phyloP scores from a whole-genome alignment of 2,329 filamentous ascomycete species.

The Thielaviopsis populi region DNA sequence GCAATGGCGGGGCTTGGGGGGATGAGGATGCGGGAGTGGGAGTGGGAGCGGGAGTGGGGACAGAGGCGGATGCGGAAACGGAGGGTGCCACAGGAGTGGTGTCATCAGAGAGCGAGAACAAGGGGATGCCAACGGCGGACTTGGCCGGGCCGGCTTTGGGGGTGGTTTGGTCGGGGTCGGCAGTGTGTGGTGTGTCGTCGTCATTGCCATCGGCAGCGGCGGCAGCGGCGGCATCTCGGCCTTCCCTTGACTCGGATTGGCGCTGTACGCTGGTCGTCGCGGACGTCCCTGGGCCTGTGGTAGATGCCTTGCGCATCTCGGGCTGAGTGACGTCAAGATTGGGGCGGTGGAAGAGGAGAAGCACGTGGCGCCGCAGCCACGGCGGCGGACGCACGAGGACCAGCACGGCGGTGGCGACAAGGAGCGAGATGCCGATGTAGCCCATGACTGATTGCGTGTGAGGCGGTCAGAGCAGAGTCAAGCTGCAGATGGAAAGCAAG shows the following conservation, averaged over 20 bases:
- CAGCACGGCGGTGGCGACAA: slow-evolving; percentile 45
- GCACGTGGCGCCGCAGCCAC: slow-evolving; percentile 30
- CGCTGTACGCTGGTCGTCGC: background rate
- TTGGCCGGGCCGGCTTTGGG: slow-evolving; percentile 32
- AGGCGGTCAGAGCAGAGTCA: background rate
- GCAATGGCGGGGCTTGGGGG: background rate
- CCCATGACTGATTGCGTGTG: slow-evolving; percentile 30
- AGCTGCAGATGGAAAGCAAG: background rate
- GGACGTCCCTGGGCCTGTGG: background rate
- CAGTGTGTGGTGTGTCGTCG: slow-evolving; percentile 19
- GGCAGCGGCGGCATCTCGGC: background rate
- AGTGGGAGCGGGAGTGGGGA: too few relatives aligned
- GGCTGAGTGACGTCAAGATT: background rate
- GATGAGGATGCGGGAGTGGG: too few relatives aligned
- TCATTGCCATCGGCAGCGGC: background rate
- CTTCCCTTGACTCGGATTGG: background rate
- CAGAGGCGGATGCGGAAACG: too few relatives aligned
- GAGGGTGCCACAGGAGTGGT: slow-evolving; percentile 19
- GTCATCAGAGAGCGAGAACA: slow-evolving; percentile 31
- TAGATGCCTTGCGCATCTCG: background rate
- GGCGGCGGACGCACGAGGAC: slow-evolving; percentile 39
- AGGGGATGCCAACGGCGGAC: slow-evolving; percentile 27
- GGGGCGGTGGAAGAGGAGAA: slow-evolving; percentile 19
- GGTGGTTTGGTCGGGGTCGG: slow-evolving; percentile 32
- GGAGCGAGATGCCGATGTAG: slow-evolving; percentile 44